Conservation (phyloP, 768 basidiomycete species). For the Botryobasidium botryosum region DNA sequence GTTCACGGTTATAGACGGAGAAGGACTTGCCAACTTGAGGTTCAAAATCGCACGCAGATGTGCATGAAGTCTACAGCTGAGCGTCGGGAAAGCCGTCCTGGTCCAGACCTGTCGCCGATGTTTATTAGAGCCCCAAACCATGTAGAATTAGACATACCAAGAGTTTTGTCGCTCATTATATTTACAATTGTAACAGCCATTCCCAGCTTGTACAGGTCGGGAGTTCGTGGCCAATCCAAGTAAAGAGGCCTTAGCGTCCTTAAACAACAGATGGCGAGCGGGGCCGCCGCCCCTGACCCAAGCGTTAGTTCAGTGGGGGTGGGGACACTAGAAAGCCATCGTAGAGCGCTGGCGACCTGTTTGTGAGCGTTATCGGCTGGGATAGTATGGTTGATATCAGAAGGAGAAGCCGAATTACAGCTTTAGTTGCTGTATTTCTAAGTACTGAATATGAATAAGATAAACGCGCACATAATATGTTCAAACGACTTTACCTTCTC, state of each 20-base stretch:
- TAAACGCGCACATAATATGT: too few species aligned
- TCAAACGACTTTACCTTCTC: too few species aligned
- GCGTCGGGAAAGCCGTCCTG: slow-evolving; percentile 11
- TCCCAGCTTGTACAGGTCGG: slow-evolving; percentile 5
- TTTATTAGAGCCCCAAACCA: not conserved
- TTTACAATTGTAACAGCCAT: slow-evolving; percentile 1
- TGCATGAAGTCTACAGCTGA: too few species aligned
- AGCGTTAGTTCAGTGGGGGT: slow-evolving; percentile 14
- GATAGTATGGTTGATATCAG: slow-evolving; percentile 1
- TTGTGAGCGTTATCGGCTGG: slow-evolving; percentile 10
- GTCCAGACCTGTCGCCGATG: slow-evolving; percentile 8
- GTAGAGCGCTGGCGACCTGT: slow-evolving; percentile 15
- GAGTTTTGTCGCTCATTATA: slow-evolving; percentile 6
- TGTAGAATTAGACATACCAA: slow-evolving; percentile 9
- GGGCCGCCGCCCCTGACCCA: slow-evolving; percentile 13
- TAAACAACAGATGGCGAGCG: slow-evolving; percentile 15
- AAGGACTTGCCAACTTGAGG: too few species aligned
- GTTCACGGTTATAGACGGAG: too few species aligned
- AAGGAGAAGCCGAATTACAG: too few species aligned
- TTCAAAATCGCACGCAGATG: too few species aligned
- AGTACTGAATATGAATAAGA: too few species aligned
- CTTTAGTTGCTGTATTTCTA: too few species aligned
- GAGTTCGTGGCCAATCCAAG: slow-evolving; percentile 1
- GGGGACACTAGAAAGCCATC: slow-evolving; percentile 17
- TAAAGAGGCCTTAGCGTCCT: slow-evolving; percentile 12